These are phyloP conservation scores for Voacanga thouarsii DNA, from an alignment of 257 asterid genomes.

Conservation along the genomic window DNA sequence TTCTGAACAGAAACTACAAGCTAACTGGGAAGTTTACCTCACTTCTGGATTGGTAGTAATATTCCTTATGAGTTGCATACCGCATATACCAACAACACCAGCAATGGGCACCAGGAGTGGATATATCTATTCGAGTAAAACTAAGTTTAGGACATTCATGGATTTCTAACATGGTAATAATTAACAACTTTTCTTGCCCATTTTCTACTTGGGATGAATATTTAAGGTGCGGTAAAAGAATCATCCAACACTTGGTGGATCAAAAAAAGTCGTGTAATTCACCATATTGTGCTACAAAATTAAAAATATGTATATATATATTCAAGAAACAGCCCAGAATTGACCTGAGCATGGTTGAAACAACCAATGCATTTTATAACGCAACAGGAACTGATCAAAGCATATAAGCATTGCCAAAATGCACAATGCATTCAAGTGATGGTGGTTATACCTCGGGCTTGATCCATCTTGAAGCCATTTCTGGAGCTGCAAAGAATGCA, in stretches of 20 bases:
- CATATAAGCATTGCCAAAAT: background rate
- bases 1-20: background rate
- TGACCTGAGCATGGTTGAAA: no score
- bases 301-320: no score
- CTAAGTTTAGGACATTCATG: background rate
- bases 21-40: conserved; percentile 25
- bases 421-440: no score
- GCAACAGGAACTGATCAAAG: background rate
- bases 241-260: no score
- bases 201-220: no score
- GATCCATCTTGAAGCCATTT: conserved; percentile 32
- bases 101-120: conserved; percentile 41
- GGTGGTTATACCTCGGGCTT: conserved; percentile 33
- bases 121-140: conserved; percentile 23
- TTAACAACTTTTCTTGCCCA: no score
- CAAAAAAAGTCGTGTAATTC: no score
- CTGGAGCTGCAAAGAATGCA: conserved; percentile 26
- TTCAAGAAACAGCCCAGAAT: no score
- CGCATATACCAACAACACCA: conserved; percentile 32
- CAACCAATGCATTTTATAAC: no score
- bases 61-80: conserved; percentile 40
- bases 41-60: conserved; percentile 45
- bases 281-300: no score
- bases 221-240: no score
- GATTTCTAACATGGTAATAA: no score